phyloP scores from a whole-genome alignment of 208 protist genomes.

The Leishmania lainsoni region DNA sequence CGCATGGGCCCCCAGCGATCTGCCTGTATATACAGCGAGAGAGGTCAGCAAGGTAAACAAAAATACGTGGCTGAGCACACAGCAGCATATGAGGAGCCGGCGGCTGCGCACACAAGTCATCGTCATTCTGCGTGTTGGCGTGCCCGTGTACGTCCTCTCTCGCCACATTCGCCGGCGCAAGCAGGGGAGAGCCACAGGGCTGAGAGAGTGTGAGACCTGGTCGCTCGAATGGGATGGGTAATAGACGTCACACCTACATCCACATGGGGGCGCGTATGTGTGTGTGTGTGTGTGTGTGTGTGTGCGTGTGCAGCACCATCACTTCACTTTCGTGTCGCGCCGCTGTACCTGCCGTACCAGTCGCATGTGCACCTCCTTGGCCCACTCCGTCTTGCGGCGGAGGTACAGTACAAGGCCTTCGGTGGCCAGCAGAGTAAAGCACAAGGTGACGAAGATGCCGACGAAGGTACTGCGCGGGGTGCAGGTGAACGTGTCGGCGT shows the following conservation, averaged over 20 bases:
- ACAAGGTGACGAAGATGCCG: constrained; percentile 29
- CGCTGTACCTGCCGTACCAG: constrained; percentile 40
- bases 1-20: neutral
- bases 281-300: neutral
- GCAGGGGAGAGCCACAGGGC: neutral
- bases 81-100: neutral
- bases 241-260: neutral
- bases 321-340: constrained; percentile 24
- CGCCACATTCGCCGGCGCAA: no score
- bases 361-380: constrained; percentile 37
- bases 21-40: neutral
- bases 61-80: neutral
- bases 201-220: neutral
- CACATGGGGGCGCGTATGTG: neutral
- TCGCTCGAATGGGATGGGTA: neutral
- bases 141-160: neutral
- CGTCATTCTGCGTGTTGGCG: neutral
- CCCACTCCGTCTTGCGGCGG: constrained; percentile 27
- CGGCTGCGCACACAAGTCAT: neutral
- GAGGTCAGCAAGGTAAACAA: neutral
- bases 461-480: constrained; percentile 23
- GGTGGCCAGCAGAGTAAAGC: constrained; percentile 26
- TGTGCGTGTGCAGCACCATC: neutral
- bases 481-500: constrained; percentile 51
- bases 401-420: constrained; percentile 51